Percentiles rank a stretch among this genome's conserved stretches.
phyloP scores from a whole-genome alignment of 202 grass and related monocot genomes.

The Digitaria exilis region DNA sequence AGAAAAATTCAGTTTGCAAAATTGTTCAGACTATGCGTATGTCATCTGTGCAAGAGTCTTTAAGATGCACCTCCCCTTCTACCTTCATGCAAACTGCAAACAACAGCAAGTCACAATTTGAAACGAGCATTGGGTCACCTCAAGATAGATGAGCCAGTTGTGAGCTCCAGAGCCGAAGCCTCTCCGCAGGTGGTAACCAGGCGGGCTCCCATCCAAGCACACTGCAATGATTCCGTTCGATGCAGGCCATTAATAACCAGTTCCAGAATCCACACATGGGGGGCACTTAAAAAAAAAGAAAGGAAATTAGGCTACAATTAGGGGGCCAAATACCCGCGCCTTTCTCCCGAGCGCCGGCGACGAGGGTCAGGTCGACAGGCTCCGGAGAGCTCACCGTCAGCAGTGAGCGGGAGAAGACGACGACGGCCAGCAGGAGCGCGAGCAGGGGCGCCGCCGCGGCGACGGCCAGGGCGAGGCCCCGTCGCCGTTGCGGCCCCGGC shows the following conservation, averaged over 20 bases:
- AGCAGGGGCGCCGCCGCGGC: background rate
- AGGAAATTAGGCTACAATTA: background rate
- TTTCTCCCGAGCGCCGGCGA: conserved; percentile 39
- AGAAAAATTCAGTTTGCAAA: too few species aligned
- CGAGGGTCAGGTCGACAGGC: conserved; percentile 55
- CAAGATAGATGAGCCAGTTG: conserved; percentile 67
- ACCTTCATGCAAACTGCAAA: background rate
- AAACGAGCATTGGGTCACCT: conserved; percentile 34
- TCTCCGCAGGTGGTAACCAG: conserved; percentile 69
- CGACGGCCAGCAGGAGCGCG: conserved; percentile 10
- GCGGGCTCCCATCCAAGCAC: conserved; percentile 82
- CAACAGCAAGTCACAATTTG: too few species aligned
- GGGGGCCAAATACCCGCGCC: conserved; percentile 30
- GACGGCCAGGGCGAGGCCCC: background rate
- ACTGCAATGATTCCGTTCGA: conserved; percentile 39
- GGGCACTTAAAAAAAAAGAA: too few species aligned
- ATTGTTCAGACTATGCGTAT: background rate
- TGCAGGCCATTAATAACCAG: background rate
- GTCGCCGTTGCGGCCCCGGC: background rate
- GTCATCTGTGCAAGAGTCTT: background rate
- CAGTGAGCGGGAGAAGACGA: background rate
- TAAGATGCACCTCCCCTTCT: background rate
- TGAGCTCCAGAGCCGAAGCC: conserved; percentile 63
- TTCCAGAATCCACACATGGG: background rate
- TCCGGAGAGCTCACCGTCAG: background rate